Conservation (phyloP, 1,284 basidiomycete genomes). For the Ganoderma sinense region DNA sequence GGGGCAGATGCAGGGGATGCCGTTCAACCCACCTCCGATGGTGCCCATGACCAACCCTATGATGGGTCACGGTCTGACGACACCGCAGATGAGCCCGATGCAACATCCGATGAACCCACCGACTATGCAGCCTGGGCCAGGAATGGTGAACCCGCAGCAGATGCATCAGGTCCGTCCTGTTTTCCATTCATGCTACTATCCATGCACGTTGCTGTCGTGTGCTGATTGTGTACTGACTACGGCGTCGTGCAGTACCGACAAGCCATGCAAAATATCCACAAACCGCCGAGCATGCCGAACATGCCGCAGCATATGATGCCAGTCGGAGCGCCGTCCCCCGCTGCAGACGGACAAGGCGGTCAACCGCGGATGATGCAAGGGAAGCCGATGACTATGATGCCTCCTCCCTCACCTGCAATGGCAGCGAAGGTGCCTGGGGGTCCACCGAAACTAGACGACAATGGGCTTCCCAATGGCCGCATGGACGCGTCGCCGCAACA, state of each 20-base stretch:
- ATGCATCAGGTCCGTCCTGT: slow-evolving; percentile 40
- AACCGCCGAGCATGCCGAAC: slow-evolving; percentile 36
- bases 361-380: slow-evolving; percentile 38
- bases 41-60: slow-evolving; percentile 31
- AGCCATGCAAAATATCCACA: slow-evolving; percentile 45
- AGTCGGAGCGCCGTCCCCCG: slow-evolving; percentile 34
- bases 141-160: slow-evolving; percentile 46
- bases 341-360: slow-evolving; percentile 21
- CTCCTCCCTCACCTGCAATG: slow-evolving; percentile 54
- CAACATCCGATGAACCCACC: slow-evolving; percentile 36
- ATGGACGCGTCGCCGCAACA: slow-evolving; percentile 59
- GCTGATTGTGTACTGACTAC: slow-evolving; percentile 4
- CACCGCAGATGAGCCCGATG: slow-evolving; percentile 32
- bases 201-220: too few relatives aligned
- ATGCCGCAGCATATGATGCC: slow-evolving; percentile 31
- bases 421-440: slow-evolving; percentile 36
- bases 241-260: slow-evolving; percentile 44
- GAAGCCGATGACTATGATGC: slow-evolving; percentile 56
- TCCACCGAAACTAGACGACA: slow-evolving; percentile 38
- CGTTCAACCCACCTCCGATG: slow-evolving; percentile 36
- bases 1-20: slow-evolving; percentile 35
- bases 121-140: slow-evolving; percentile 35
- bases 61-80: slow-evolving; percentile 31
- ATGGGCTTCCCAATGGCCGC: slow-evolving; percentile 31
- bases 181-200: not conserved